Conservation (phyloP, 1,139 yeast species). For the Kurtzmaniella quercitrusa region DNA sequence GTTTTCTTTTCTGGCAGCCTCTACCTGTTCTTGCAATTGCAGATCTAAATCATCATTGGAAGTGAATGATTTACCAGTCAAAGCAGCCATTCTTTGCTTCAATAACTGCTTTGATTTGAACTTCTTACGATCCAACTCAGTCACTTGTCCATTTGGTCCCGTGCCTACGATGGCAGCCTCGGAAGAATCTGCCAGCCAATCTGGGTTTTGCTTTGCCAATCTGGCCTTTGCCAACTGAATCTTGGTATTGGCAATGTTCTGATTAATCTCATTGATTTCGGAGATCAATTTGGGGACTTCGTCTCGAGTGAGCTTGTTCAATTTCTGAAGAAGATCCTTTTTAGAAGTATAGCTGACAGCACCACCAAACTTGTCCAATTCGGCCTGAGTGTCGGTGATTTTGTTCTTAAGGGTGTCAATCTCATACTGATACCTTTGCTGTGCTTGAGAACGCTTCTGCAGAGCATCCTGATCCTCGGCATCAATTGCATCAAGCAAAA, state of each 20-base stretch:
- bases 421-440: conserved; percentile 34
- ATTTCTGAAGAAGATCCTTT: conserved; percentile 41
- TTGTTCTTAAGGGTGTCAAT: conserved; percentile 62
- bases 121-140: conserved; percentile 75
- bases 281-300: conserved; percentile 66
- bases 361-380: conserved; percentile 28
- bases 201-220: conserved; percentile 60
- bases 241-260: conserved; percentile 63
- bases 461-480: conserved; percentile 55
- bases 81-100: conserved; percentile 83
- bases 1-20: conserved; percentile 51
- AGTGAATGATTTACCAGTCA: conserved; percentile 68
- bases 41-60: conserved; percentile 51
- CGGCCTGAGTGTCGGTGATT: conserved; percentile 52
- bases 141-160: conserved; percentile 79
- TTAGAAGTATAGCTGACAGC: conserved; percentile 33
- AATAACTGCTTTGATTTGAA: conserved; percentile 74
- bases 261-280: conserved; percentile 59
- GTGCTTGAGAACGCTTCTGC: conserved; percentile 16
- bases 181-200: conserved; percentile 43
- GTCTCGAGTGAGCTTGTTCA: conserved; percentile 54
- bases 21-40: conserved; percentile 51
- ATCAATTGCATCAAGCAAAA: conserved; percentile 67
- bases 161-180: conserved; percentile 63
- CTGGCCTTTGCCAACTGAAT: conserved; percentile 56